Percentiles rank a stretch among this genome's conserved stretches.
Evolutionary conservation across 2,329 filamentous ascomycete species (phyloP).

Genomic region (Colletotrichum incanum): DNA sequence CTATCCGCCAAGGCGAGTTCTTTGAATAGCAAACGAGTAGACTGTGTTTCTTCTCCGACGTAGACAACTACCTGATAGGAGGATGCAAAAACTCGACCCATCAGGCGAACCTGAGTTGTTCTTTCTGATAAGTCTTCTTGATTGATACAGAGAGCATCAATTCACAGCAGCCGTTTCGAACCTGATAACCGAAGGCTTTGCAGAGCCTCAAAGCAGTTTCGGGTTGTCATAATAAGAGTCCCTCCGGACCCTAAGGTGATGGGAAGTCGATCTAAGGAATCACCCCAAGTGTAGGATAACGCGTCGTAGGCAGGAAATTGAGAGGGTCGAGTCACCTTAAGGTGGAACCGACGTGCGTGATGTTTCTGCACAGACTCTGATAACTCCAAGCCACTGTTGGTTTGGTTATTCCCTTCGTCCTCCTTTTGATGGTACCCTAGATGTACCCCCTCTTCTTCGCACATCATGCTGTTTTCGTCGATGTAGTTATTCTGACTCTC

Average conservation of each 20-base stretch:
- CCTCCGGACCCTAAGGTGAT: constrained; percentile 40
- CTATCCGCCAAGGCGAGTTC: neutral
- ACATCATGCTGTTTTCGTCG: neutral
- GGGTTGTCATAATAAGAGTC: constrained; percentile 9
- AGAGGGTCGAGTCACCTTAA: neutral
- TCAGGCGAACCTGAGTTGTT: constrained; percentile 34
- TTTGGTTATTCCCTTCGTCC: neutral
- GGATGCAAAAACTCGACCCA: neutral
- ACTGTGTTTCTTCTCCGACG: neutral
- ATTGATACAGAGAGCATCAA: constrained; percentile 42
- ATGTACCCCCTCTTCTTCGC: neutral
- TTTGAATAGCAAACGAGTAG: neutral
- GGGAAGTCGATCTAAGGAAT: constrained; percentile 15
- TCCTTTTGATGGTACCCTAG: neutral
- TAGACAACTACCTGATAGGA: neutral
- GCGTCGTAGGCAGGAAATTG: constrained; percentile 44
- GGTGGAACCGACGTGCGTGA: neutral
- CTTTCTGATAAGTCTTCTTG: constrained; percentile 37
- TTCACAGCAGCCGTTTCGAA: constrained; percentile 18
- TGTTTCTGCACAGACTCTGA: neutral
- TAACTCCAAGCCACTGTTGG: neutral
- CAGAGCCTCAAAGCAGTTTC: constrained; percentile 40
- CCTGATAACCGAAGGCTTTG: constrained; percentile 27
- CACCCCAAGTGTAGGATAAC: constrained; percentile 46
- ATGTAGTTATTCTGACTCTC: neutral